Base-by-base conservation (phyloP, 129 eudicot species). In the Calendula officinalis region DNA sequence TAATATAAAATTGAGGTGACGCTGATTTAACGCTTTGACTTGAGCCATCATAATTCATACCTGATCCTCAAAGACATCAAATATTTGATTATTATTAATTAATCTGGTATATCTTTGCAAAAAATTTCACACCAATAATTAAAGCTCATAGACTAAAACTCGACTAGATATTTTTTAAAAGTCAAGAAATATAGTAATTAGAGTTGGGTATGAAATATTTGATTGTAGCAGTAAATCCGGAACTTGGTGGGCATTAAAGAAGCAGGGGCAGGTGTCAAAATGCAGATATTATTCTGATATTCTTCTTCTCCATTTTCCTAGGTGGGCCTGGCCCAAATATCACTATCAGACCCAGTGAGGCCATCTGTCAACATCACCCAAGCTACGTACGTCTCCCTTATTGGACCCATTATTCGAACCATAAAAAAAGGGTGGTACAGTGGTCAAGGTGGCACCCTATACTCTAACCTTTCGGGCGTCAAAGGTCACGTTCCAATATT, bases 351-450 rank as follows among this genome's bases (percentile, higher is more conserved):
- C 30, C 30, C 30, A 22, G 30, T 22, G 2, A 22, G 30, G 8
- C 56, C 70, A 72, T 56, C 45, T 64, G 77, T 71, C 77, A 42
- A 54, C 15, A 16, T 62, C 39, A 13, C 3, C 42, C 1, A 3
- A 55, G 77, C 57, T 73, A 73, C 77, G 72, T 56, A 55, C 17
- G 9, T 27, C 60, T 46, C 7, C 36, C 33, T 48, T 13, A 64
- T 64, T 73, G 66, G 77, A 73, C 77, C 72, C 66, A 55, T 54
- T 39, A 1, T 54, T 11, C 14, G 2, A 51, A 54, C 72, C 71
- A 52, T 52, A 39, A 66, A 22, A 14, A 14, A 58, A 32, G 12
- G 64, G 47, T 58, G 35, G 12, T 45, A 14, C 22, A 6, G 6
- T 14, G 3, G 5, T 33, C 34, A 13, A 48, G 36, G 34, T 65